Evolutionary conservation across 345 rosid species (phyloP).

Genomic region (Balakata baccata): DNA sequence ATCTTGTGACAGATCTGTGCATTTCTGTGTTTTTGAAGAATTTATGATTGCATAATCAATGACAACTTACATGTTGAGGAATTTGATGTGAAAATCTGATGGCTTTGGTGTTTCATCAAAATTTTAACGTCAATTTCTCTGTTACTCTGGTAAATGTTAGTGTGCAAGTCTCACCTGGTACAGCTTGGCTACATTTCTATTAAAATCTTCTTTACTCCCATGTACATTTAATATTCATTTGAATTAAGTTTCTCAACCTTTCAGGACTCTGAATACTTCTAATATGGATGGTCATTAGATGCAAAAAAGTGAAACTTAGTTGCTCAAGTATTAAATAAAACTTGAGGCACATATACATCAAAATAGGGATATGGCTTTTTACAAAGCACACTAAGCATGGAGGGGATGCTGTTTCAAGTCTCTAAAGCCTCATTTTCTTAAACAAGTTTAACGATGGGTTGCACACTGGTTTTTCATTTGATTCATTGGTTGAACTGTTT

Average conservation of each 20-base stretch:
- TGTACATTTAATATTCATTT: neutral
- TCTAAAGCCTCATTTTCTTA: neutral
- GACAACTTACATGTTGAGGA: neutral
- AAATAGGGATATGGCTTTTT: too few relatives aligned
- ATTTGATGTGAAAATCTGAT: neutral
- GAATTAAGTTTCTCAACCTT: neutral
- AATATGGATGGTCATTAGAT: neutral
- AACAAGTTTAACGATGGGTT: neutral
- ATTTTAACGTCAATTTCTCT: neutral
- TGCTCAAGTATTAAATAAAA: neutral
- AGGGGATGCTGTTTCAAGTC: too few relatives aligned
- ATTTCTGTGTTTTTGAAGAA: neutral
- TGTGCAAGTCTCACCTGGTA: too few relatives aligned
- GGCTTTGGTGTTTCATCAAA: neutral
- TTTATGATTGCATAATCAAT: neutral
- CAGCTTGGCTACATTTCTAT: neutral
- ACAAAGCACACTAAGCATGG: too few relatives aligned
- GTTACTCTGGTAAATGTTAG: neutral
- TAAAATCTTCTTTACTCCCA: neutral
- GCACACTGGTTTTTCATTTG: neutral
- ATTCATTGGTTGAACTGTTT: too few relatives aligned
- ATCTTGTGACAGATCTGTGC: neutral
- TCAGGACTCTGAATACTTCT: neutral
- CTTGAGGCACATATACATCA: too few relatives aligned
- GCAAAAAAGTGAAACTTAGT: neutral